These are phyloP conservation scores for Acanthamoeba healyi DNA, from an alignment of 208 protist genomes.

Conservation along the genomic window DNA sequence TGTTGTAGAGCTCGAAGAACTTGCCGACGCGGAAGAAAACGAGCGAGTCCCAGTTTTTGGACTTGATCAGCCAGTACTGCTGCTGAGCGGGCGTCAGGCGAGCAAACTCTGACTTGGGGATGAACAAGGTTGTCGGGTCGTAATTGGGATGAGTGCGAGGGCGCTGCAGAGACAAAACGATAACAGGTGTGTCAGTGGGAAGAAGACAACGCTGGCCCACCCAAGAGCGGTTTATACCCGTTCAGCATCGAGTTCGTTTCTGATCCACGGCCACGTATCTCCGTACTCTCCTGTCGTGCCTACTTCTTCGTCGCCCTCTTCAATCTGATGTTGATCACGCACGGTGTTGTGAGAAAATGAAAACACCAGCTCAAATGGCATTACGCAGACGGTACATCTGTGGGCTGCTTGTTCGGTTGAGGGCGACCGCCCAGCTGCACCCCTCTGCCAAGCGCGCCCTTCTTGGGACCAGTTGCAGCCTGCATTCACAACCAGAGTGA, in stretches of 20 bases:
- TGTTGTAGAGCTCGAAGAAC: conserved; percentile 89
- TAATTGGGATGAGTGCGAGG: conserved; percentile 78
- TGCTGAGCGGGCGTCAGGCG: conserved; percentile 81
- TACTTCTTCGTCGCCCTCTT: not conserved
- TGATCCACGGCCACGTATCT: conserved; percentile 1
- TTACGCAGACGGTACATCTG: not conserved
- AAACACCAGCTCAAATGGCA: too few species aligned
- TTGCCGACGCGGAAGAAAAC: conserved; percentile 89
- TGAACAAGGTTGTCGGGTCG: conserved; percentile 83
- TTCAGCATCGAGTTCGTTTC: conserved; percentile 1
- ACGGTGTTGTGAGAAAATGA: too few species aligned
- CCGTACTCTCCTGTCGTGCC: not conserved
- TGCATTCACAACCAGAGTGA: not conserved
- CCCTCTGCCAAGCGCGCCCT: not conserved
- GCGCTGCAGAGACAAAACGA: not conserved
- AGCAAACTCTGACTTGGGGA: conserved; percentile 68
- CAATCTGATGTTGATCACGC: not conserved
- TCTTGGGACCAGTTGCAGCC: not conserved
- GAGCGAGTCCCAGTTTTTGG: conserved; percentile 82
- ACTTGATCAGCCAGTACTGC: conserved; percentile 88
- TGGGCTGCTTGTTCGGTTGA: not conserved
- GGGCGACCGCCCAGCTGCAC: conserved; percentile 1
- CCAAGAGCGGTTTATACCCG: not conserved
- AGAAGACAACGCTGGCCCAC: too few species aligned
- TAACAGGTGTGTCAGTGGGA: not conserved